Percentiles rank a stretch among this genome's conserved stretches.
Evolutionary conservation across 208 protist genomes (phyloP).

Genomic region (Acanthamoeba castellanii): DNA sequence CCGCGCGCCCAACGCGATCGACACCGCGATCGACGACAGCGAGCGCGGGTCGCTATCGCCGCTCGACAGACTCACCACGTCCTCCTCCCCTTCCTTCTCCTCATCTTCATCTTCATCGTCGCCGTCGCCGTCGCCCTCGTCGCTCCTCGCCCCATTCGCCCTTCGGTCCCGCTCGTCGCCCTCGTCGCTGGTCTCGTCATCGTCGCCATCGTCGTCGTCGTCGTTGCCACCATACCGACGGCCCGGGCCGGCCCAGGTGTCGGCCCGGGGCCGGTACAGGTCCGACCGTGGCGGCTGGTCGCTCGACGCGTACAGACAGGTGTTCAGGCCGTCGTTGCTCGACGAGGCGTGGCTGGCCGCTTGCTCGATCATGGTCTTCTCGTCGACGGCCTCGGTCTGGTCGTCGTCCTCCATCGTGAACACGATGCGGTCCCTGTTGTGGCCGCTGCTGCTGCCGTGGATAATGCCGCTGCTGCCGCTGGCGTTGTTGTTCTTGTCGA

Average conservation of each 20-base stretch:
- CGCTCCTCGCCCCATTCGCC: neutral
- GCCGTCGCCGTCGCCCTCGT: neutral
- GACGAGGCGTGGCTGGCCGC: neutral
- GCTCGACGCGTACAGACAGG: neutral
- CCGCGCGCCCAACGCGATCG: constrained; percentile 11
- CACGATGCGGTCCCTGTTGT: neutral
- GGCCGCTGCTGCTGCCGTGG: neutral
- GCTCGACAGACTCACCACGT: neutral
- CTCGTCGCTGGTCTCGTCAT: neutral
- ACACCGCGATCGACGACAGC: constrained; percentile 7
- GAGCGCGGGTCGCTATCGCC: neutral
- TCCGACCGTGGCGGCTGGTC: neutral
- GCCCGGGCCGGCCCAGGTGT: no score
- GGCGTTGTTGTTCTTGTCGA: neutral
- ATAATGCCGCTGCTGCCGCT: neutral
- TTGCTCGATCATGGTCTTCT: neutral
- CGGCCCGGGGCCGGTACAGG: neutral
- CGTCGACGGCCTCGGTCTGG: neutral
- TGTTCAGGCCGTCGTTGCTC: neutral
- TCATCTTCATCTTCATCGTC: neutral
- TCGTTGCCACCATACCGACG: no score
- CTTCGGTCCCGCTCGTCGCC: neutral
- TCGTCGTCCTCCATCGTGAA: neutral
- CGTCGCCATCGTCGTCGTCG: no score
- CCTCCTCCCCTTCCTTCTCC: neutral